Evolutionary conservation across 75 land plant species (phyloP).

Genomic region (Picea sitchensis): DNA sequence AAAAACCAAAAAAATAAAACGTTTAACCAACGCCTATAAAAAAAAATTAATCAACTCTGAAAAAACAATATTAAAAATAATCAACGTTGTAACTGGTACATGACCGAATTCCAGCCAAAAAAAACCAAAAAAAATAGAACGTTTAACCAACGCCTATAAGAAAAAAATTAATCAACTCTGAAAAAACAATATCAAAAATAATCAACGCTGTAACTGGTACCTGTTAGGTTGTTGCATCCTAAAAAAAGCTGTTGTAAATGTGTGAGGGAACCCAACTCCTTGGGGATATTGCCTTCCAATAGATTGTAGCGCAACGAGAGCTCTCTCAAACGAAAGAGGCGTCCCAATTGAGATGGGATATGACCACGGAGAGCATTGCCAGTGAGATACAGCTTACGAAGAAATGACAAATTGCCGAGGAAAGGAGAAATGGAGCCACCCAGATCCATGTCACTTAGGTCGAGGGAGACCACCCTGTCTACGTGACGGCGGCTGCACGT

Average conservation of each 20-base stretch:
- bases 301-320: constrained; percentile 78
- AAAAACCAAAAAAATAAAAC: too few relatives aligned
- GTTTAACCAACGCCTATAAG: too few relatives aligned
- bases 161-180: too few relatives aligned
- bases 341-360: constrained; percentile 51
- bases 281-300: constrained; percentile 62
- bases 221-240: constrained; percentile 84
- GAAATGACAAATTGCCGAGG: constrained; percentile 36
- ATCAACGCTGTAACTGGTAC: background rate
- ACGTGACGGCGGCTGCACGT: constrained; percentile 32
- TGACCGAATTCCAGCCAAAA: too few relatives aligned
- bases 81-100: too few relatives aligned
- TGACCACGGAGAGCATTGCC: constrained; percentile 50
- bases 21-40: too few relatives aligned
- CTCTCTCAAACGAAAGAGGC: constrained; percentile 26
- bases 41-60: too few relatives aligned
- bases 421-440: constrained; percentile 50
- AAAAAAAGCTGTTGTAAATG: constrained; percentile 44
- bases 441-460: constrained; percentile 53
- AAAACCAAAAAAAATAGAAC: too few relatives aligned
- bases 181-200: too few relatives aligned
- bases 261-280: constrained; percentile 27
- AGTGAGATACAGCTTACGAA: constrained; percentile 42
- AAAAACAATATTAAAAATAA: too few relatives aligned
- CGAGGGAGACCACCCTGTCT: constrained; percentile 25